Base-by-base conservation (phyloP, 176 grass and related monocot species). In the Echinochloa phyllopogon region DNA sequence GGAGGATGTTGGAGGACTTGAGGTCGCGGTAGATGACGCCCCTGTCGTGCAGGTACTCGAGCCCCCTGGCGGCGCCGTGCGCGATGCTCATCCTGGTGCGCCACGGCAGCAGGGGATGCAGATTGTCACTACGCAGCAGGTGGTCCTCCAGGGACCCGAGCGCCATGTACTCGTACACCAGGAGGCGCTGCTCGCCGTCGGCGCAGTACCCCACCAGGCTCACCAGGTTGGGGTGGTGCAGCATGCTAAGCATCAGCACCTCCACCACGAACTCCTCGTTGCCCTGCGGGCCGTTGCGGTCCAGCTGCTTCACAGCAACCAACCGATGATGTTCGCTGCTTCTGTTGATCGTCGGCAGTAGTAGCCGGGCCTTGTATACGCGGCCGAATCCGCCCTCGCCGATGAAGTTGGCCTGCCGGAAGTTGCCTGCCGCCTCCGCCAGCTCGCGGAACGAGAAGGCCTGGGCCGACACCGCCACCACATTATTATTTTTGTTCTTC, bases 1-100 rank as follows among this genome's bases (percentile, higher is more conserved):
- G 83, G 27, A 92, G 80, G 81, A 92, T 86, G 75, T 92, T 92
- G 79, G 90, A 86, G 11, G 90, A 63, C 71, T 89, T 92, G 83
- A 92, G 84, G 72, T 92, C 90, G 15, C 90, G 90, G 75, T 81
- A 92, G 90, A 92, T 83, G 36, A 92, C 78, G 21, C 43, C 67
- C 23, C 58, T 64, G 4, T 89, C 87, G 57, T 92, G 90, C 11
- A 92, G 56, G 64, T 89, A 89, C 61, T 89, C 84, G 1, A 92
- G 80, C 5, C 87, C 87, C 14, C 74, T 37, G 1, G 80, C 90
- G 0, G 75, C 84, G 25, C 84, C 90, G 72, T 76, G 71, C n/a
- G 90, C 87, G 62, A 92, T 87, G 65, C 61, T 70, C 86, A 92
- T 92, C 70, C 90, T 55, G 10, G 60, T 24, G 5, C 58, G 69